Evolutionary conservation across 129 eudicot species (phyloP).

Genomic region (Lonicera japonica): DNA sequence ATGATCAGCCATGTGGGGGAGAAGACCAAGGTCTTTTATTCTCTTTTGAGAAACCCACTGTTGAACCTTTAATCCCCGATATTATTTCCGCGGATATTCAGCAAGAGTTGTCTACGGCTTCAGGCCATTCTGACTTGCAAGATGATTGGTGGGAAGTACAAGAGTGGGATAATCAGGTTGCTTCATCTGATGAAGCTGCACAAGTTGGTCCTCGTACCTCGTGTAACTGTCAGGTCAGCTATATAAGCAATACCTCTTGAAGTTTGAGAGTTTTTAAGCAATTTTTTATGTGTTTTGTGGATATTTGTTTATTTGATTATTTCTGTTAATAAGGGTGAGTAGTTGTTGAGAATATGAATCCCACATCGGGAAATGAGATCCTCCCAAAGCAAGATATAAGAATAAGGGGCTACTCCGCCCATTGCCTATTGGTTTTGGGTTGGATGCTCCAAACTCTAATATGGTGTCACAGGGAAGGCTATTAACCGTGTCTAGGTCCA

Average conservation of each 20-base stretch:
- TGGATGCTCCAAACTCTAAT: no score
- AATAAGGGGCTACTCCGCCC: no score
- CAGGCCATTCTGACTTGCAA: constrained; percentile 22
- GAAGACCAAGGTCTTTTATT: background rate
- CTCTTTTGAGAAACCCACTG: constrained; percentile 15
- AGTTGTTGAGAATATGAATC: no score
- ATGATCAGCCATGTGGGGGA: constrained; percentile 13
- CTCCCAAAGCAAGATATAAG: no score
- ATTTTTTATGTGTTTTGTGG: background rate
- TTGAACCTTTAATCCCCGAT: constrained; percentile 20
- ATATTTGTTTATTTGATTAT: background rate
- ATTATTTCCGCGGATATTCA: constrained; percentile 19
- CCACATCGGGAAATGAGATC: no score
- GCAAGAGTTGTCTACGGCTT: constrained; percentile 12
- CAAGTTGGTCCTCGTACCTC: constrained; percentile 68
- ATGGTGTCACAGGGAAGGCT: no score
- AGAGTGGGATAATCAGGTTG: constrained; percentile 29
- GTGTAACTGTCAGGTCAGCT: constrained; percentile 82
- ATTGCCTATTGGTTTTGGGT: no score
- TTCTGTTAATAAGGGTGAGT: no score
- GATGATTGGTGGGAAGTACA: constrained; percentile 57
- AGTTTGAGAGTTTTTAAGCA: background rate
- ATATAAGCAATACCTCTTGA: background rate
- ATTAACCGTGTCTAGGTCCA: no score
- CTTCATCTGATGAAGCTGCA: constrained; percentile 32